Evolutionary conservation across 2,329 filamentous ascomycete genomes (phyloP).

Genomic region (Xylaria sp.): DNA sequence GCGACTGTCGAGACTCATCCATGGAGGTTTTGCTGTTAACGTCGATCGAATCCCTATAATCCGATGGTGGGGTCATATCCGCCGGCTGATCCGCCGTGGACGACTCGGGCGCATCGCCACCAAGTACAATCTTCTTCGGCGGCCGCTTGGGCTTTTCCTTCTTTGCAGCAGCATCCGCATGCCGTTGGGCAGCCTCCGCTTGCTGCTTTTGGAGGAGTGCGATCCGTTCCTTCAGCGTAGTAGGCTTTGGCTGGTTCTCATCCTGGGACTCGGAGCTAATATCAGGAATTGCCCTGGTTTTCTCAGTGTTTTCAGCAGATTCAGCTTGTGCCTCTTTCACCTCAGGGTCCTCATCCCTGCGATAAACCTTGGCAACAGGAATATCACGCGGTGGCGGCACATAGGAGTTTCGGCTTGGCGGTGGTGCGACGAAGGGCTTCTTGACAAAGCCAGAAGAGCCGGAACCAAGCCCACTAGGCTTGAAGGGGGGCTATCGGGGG

Average conservation of each 20-base stretch:
- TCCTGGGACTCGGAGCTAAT: conserved; percentile 44
- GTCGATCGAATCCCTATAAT: conserved; percentile 46
- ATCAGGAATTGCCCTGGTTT: conserved; percentile 53
- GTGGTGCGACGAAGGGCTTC: conserved; percentile 94
- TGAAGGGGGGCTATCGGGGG: conserved; percentile 88
- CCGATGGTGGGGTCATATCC: conserved; percentile 36
- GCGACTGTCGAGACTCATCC: conserved; percentile 43
- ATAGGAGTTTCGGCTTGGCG: conserved; percentile 87
- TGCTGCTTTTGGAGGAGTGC: conserved; percentile 92
- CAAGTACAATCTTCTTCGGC: conserved; percentile 58
- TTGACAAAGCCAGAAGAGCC: conserved; percentile 72
- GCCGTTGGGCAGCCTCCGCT: conserved; percentile 76
- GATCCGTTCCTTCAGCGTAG: conserved; percentile 91
- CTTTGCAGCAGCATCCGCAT: conserved; percentile 70
- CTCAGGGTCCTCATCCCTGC: conserved; percentile 80
- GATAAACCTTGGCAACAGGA: conserved; percentile 70
- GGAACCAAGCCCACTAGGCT: conserved; percentile 60
- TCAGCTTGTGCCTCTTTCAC: conserved; percentile 61
- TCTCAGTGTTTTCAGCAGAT: conserved; percentile 61
- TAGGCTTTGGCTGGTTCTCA: conserved; percentile 84
- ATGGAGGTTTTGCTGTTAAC: conserved; percentile 44
- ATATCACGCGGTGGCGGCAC: conserved; percentile 69
- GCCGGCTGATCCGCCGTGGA: conserved; percentile 33
- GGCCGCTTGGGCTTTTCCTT: conserved; percentile 84
- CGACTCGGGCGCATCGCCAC: conserved; percentile 35